A percentile compares a stretch with the other conserved stretches of the same genome.
These are phyloP conservation scores for Fusarium sp. DNA, from an alignment of 2,329 filamentous ascomycete genomes.

Conservation along the genomic window DNA sequence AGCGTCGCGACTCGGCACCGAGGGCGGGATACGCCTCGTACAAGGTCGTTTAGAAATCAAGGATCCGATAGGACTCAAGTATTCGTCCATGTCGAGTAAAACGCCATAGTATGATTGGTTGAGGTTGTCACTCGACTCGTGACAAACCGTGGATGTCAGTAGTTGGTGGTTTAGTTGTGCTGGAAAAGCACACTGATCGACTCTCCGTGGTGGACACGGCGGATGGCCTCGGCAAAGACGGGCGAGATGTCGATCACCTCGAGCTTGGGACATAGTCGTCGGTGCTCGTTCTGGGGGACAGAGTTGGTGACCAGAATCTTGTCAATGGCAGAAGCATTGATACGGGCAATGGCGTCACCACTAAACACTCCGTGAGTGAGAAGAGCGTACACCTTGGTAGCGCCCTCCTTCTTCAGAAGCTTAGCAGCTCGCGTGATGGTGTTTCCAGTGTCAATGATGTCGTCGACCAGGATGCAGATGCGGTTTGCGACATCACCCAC, in stretches of 20 bases:
- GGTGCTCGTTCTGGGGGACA: constrained; percentile 88
- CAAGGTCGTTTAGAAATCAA: constrained; percentile 13
- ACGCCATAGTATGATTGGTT: constrained; percentile 23
- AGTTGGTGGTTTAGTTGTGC: constrained; percentile 41
- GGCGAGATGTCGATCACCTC: constrained; percentile 91
- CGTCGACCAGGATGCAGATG: constrained; percentile 91
- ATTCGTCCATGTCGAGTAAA: constrained; percentile 10
- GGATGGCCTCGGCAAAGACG: constrained; percentile 94
- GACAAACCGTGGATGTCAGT: constrained; percentile 25
- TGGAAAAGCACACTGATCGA: constrained; percentile 93
- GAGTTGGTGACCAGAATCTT: constrained; percentile 96
- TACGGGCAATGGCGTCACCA: constrained; percentile 92
- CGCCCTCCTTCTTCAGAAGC: constrained; percentile 94
- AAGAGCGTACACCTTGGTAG: constrained; percentile 89
- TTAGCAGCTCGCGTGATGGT: constrained; percentile 97
- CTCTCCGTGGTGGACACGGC: constrained; percentile 96
- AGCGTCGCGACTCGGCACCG: constrained; percentile 20
- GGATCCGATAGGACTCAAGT: constrained; percentile 11
- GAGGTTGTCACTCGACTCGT: constrained; percentile 13
- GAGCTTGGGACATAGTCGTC: constrained; percentile 83
- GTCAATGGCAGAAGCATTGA: constrained; percentile 93
- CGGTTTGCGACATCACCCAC: constrained; percentile 86
- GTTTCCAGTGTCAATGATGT: constrained; percentile 95
- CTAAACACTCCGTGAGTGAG: constrained; percentile 96
- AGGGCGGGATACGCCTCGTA: constrained; percentile 9